Evolutionary conservation across 306 rosid genomes (phyloP), one percentile per base, ranked within the genome.

Genomic region (Mimosa pudica): DNA sequence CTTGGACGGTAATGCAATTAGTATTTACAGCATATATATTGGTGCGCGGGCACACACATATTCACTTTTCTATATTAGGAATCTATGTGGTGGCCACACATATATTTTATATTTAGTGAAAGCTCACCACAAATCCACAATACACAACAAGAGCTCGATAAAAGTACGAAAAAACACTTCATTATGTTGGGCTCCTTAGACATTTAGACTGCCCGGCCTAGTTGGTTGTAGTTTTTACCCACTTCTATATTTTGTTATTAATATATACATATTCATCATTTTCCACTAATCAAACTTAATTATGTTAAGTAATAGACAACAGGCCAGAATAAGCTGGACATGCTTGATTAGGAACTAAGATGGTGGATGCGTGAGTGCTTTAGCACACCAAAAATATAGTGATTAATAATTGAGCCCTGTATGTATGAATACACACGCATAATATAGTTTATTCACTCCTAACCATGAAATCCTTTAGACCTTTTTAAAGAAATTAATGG

Each of bases 1-100:
- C 64, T 61, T 76, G 81, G 77, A 84, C 42, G 7, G 7, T 44
- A 54, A 17, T 58, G 73, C 76, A 49, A 86, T 38, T 38, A 38
- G 42, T 38, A 3, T 86, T 89, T 77, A 79, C 85, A 82, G 72
- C 86, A 72, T 84, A 68, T 76, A 24, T 24, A 24, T 24, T 24
- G 30, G 30, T 46, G 79, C 30, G 76, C 79, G 9, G 3, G 0
- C 49, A 1, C 49, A 1, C 48, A 4, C 52, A 47, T 0, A 47
- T 74, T 45, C 80, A 76, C 84, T 85, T 80, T 87, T 49, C 71
- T 70, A 61, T 65, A 38, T 64, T 61, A 77, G 60, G 10, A 61
- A 71, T 63, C 38, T 70, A 12, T 18, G 61, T 70, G 77, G 78
- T 58, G 78, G 76, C n/a, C 57, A 3, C 12, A 20, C 6, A 68